Evolutionary conservation across 1,284 basidiomycete genomes (phyloP).

Genomic region (Tylopilus sp.): DNA sequence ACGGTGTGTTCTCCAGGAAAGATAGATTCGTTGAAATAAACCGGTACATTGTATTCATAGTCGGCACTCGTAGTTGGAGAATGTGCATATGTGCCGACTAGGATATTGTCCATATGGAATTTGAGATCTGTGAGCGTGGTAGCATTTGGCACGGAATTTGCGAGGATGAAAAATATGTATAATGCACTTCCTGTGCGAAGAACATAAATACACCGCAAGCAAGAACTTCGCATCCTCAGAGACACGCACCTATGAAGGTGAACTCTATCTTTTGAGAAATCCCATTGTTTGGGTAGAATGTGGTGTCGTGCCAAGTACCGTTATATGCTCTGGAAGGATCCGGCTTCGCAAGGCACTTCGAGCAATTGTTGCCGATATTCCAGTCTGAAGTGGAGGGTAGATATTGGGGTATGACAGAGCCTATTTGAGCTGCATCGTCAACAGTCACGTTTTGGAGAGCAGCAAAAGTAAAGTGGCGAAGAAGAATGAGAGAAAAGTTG

Average conservation of each 20-base stretch:
- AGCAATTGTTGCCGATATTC: constrained; percentile 6
- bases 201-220: too few species aligned
- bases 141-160: constrained; percentile 5
- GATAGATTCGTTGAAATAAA: constrained; percentile 24
- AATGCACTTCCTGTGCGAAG: constrained; percentile 23
- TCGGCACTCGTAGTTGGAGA: neutral
- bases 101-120: constrained; percentile 18
- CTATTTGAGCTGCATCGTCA: constrained; percentile 20
- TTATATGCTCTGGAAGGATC: constrained; percentile 15
- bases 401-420: constrained; percentile 16
- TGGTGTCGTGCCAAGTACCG: constrained; percentile 33
- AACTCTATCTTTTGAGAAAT: constrained; percentile 17
- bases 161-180: constrained; percentile 33
- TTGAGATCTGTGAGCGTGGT: constrained; percentile 8
- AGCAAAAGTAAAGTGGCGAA: constrained; percentile 3
- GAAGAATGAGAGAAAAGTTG: neutral
- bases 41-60: constrained; percentile 28
- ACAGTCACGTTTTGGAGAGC: constrained; percentile 25
- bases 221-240: neutral
- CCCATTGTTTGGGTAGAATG: neutral
- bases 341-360: constrained; percentile 5
- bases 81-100: constrained; percentile 1
- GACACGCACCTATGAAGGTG: constrained; percentile 22
- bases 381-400: constrained; percentile 3
- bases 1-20: constrained; percentile 18